These are phyloP conservation scores for Irpex sp. DNA, from an alignment of 1,284 basidiomycete genomes.

Conservation along the genomic window DNA sequence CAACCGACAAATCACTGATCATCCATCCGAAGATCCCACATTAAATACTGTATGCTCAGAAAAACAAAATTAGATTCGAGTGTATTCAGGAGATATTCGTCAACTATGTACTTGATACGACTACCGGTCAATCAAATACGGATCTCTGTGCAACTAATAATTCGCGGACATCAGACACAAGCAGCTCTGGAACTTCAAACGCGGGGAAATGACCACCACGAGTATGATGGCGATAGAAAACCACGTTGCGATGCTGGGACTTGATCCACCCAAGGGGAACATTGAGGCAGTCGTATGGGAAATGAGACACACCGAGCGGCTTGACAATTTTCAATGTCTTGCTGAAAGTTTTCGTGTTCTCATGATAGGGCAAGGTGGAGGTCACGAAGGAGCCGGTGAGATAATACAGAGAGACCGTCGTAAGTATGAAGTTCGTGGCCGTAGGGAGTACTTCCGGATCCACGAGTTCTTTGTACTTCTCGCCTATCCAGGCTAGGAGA, in stretches of 20 bases:
- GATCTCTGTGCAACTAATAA: neutral
- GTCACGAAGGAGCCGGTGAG: neutral
- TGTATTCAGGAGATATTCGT: no score
- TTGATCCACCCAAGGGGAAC: neutral
- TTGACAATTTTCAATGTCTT: neutral
- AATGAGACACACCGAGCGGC: neutral
- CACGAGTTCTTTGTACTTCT: slow-evolving; percentile 14
- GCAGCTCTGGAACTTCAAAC: neutral
- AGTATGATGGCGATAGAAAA: neutral
- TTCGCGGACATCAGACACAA: neutral
- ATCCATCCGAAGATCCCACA: neutral
- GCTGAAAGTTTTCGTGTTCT: neutral
- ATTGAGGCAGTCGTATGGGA: neutral
- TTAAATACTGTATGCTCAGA: neutral
- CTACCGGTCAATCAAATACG: neutral
- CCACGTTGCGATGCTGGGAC: neutral
- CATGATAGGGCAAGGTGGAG: neutral
- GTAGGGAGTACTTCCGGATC: slow-evolving; percentile 7
- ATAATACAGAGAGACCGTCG: neutral
- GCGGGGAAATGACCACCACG: neutral
- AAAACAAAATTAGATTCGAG: neutral
- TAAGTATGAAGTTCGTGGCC: neutral
- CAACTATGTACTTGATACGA: neutral
- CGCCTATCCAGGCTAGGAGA: slow-evolving; percentile 14
- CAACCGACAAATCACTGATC: neutral